These are phyloP conservation scores for Pleurotus sapidus DNA, from an alignment of 768 basidiomycete species.

Conservation along the genomic window DNA sequence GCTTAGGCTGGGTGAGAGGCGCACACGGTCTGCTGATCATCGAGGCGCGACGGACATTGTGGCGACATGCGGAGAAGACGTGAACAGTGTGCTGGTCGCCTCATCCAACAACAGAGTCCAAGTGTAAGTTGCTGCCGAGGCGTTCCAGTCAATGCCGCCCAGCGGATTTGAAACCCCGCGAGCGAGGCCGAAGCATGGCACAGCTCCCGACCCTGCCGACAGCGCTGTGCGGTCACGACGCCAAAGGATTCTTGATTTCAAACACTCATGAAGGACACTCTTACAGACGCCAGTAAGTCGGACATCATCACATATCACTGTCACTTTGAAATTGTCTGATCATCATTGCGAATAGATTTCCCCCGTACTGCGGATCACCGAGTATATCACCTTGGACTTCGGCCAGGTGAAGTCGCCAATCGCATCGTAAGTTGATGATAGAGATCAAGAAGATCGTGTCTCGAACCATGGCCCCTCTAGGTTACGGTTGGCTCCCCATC, in stretches of 20 bases:
- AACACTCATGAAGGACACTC: conserved; percentile 52
- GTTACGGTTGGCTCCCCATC: conserved; percentile 74
- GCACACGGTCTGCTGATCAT: neutral
- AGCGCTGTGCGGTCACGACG: neutral
- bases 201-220: neutral
- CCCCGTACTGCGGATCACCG: conserved; percentile 70
- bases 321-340: neutral
- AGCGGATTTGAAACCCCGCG: neutral
- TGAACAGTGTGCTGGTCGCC: neutral
- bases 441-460: neutral
- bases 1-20: neutral
- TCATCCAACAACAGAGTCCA: no score
- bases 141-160: no score
- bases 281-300: conserved; percentile 66
- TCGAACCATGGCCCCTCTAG: conserved; percentile 29
- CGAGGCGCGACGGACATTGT: no score
- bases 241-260: neutral
- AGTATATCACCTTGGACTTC: conserved; percentile 78
- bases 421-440: conserved; percentile 52
- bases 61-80: no score
- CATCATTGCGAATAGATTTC: conserved; percentile 51
- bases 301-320: neutral
- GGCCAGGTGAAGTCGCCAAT: conserved; percentile 77
- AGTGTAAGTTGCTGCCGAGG: no score
- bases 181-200: neutral